Percentiles rank a stretch among this genome's conserved stretches.
Evolutionary conservation across 140 eudicot species (phyloP).

Genomic region (Cichorium intybus): DNA sequence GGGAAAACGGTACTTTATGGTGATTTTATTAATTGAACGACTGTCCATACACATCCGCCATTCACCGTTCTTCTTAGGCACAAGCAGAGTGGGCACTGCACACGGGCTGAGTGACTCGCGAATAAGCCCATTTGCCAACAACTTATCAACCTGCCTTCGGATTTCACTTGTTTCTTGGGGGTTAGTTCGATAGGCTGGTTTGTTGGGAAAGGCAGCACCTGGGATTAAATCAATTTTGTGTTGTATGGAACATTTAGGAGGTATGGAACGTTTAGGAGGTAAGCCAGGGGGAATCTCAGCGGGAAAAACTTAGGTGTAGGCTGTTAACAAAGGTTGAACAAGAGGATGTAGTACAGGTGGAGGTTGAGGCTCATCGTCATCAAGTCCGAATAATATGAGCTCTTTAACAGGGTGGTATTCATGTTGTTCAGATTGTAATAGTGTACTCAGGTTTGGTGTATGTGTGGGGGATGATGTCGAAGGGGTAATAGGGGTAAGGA

Average conservation of each 20-base stretch:
- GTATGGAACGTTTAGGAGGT: too few relatives aligned
- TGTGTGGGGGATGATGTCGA: background rate
- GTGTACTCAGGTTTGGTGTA: background rate
- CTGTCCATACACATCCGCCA: background rate
- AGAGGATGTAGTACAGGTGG: background rate
- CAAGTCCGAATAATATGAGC: background rate
- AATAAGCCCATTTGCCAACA: background rate
- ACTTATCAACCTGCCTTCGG: background rate
- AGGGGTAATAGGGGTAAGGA: background rate
- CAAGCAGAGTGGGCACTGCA: background rate
- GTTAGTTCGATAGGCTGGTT: background rate
- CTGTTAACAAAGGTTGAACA: background rate
- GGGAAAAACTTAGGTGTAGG: background rate
- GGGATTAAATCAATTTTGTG: background rate
- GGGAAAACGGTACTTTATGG: too few relatives aligned
- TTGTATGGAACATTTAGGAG: too few relatives aligned
- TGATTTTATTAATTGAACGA: too few relatives aligned
- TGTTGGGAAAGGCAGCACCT: background rate
- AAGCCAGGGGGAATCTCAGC: background rate
- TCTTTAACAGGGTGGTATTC: background rate
- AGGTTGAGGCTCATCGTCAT: background rate
- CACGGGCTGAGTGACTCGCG: conserved; percentile 3
- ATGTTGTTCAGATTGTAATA: background rate
- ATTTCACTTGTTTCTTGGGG: background rate
- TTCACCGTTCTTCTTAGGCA: background rate